Percentiles rank a stretch among this genome's conserved stretches.
Evolutionary conservation across 371 early-diverging fungal genomes (phyloP).

Genomic region (Coelomomyces lativittatus): DNA sequence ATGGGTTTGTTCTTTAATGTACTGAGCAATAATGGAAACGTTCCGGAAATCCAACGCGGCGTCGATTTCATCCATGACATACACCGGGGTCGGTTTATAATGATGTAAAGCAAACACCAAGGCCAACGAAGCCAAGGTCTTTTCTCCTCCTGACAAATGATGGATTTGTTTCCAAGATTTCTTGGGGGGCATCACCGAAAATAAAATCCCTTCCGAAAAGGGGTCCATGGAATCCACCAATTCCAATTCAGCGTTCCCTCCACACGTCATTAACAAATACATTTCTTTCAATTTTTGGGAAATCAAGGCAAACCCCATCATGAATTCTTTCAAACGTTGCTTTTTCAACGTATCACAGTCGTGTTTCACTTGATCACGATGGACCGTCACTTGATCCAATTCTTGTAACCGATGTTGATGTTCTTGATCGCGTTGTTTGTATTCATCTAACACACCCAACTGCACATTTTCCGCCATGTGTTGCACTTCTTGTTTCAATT

Average conservation of each 20-base stretch:
- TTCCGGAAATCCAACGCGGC: slow-evolving; percentile 99
- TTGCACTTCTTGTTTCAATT: background rate
- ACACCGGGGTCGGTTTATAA: slow-evolving; percentile 96
- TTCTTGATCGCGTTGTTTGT: slow-evolving; percentile 54
- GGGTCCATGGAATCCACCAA: slow-evolving; percentile 98
- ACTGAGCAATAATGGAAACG: slow-evolving; percentile 97
- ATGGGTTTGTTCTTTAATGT: slow-evolving; percentile 92
- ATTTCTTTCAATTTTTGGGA: slow-evolving; percentile 94
- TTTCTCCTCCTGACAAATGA: slow-evolving; percentile 96
- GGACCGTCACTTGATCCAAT: slow-evolving; percentile 49
- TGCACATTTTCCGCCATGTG: slow-evolving; percentile 7
- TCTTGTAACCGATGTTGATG: slow-evolving; percentile 51
- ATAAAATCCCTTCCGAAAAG: slow-evolving; percentile 96
- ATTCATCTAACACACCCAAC: slow-evolving; percentile 70
- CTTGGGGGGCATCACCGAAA: slow-evolving; percentile 99
- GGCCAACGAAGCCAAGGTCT: slow-evolving; percentile 93
- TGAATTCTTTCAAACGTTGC: slow-evolving; percentile 75
- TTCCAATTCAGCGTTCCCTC: slow-evolving; percentile 99
- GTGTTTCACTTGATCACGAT: slow-evolving; percentile 54
- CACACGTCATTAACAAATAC: slow-evolving; percentile 96
- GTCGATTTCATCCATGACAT: slow-evolving; percentile 99
- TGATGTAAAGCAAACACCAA: slow-evolving; percentile 99
- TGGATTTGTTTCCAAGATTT: slow-evolving; percentile 99
- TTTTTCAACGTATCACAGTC: slow-evolving; percentile 62
- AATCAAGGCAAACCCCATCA: slow-evolving; percentile 86